Base-by-base conservation (phyloP, 768 basidiomycete species). In the Serendipita sp. region DNA sequence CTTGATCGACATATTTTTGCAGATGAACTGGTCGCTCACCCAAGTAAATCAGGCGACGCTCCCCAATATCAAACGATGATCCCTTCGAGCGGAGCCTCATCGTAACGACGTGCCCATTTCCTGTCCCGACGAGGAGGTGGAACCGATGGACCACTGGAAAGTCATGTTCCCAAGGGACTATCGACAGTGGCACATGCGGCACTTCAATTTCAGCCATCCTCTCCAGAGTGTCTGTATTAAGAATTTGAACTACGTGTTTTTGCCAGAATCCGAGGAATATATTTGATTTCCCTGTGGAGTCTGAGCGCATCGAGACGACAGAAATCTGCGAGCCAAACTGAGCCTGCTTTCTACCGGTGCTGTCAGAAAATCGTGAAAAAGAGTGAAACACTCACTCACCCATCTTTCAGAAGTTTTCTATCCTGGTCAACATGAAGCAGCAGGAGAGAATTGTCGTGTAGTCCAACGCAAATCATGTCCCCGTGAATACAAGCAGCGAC, bases 231-330 rank as follows among this genome's bases (percentile, higher is more conserved):
- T 71, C 70, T 45, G 80, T 68, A 3, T 71, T 70, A 63, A 88
- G 75, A 38, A 92, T 73, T 68, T 84, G 78, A 45, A 92, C 78
- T 5, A 73, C 69, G 68, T 86, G 86, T 2, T 81, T 80, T 24
- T 79, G 80, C 91, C 92, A 95, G 68, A 88, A 88, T 0, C 85
- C 82, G n/a, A 87, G 83, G 32, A 87, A 73, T 63, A 79, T 68
- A 8, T 73, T 73, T 0, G 87, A 73, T 64, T 77, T 83, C 37
- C 71, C 68, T 0, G 75, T 70, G 68, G 86, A 80, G 16, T 83
- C 69, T 0, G 86, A 83, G 2, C 77, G 71, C 68, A 89, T 83
- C 0, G 86, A 85, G 38, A 93, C 74, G 0, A 86, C 80, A 8
- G 89, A 87, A 63, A 92, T 81, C 69, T 92, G 87, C 45, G 68